Base-by-base conservation (phyloP, 2,329 filamentous ascomycete species). In the Paecilomyces fulvus region DNA sequence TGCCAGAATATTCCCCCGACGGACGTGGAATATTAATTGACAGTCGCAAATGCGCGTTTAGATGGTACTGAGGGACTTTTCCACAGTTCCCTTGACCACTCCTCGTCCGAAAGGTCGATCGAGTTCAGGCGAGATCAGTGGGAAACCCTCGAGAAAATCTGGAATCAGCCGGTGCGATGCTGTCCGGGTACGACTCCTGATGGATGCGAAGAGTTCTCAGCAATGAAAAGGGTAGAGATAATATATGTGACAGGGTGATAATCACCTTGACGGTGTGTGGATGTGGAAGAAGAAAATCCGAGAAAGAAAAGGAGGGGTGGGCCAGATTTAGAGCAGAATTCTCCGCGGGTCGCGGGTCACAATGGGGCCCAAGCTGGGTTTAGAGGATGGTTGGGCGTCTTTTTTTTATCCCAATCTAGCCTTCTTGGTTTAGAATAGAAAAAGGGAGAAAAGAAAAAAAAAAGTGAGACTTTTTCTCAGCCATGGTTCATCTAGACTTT, bases 361-460 rank as follows among this genome's bases (percentile, higher is more conserved):
- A n/a, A n/a, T 7, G 33, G 33, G 33, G 30, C 30, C 30, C 30
- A 31, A 31, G 30, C 30, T 31, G 12, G 25, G 33, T 6, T 37
- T 37, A 37, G 33, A 17, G 33, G 33, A n/a, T 10, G 33, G 33
- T 14, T 37, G 14, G 14, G 33, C 33, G 2, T 17, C 12, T 37
- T n/a, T n/a, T 37, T 37, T 37, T 37, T 37, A n/a, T 37, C 12
- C 6, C 12, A n/a, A n/a, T 37, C 9, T 21, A 28, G 25, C 5
- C 25, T 28, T 28, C 5, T 28, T 5, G 25, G 12, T 31, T 31
- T 31, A 31, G 30, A 37, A 14, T 17, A 25, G 58, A 58, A 55
- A 55, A 51, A 58, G n/a, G n/a, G n/a, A n/a, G 51, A 43, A 52
- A 11, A 51, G 31, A 55, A 51, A 54, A 58, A 53, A 30, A 46